These are phyloP conservation scores for Malus sylvestris DNA, from an alignment of 306 rosid genomes.

Conservation along the genomic window DNA sequence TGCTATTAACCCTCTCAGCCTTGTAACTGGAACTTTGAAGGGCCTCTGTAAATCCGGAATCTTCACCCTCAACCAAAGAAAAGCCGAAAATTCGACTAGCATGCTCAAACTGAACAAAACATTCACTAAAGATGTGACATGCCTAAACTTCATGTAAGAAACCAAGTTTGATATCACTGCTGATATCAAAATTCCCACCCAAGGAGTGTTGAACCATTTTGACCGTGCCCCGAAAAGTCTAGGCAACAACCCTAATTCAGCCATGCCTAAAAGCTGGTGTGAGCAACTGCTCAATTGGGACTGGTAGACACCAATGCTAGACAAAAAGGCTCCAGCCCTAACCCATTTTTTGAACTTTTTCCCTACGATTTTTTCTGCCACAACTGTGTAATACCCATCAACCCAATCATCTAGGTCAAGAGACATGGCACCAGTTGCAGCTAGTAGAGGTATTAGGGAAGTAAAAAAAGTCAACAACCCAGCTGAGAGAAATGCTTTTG, in stretches of 20 bases:
- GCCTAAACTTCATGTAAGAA: slow-evolving; percentile 34
- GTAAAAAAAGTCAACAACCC: slow-evolving; percentile 46
- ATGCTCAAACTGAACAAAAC: slow-evolving; percentile 54
- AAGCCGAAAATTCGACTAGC: slow-evolving; percentile 50
- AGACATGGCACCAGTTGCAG: slow-evolving; percentile 37
- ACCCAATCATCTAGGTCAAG: slow-evolving; percentile 37
- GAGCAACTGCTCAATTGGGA: slow-evolving; percentile 64
- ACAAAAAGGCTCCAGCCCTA: slow-evolving; percentile 49
- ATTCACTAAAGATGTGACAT: slow-evolving; percentile 34
- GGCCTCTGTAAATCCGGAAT: slow-evolving; percentile 32
- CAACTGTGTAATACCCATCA: slow-evolving; percentile 37
- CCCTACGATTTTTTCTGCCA: slow-evolving; percentile 52
- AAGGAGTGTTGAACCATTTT: slow-evolving; percentile 47
- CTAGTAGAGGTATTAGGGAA: slow-evolving; percentile 42
- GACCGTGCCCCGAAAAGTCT: slow-evolving; percentile 27
- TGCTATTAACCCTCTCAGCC: slow-evolving; percentile 22
- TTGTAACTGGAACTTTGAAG: slow-evolving; percentile 38
- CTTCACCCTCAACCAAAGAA: slow-evolving; percentile 51
- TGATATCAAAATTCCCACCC: slow-evolving; percentile 51
- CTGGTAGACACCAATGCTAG: slow-evolving; percentile 51
- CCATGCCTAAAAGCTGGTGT: slow-evolving; percentile 59
- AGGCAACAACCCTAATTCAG: slow-evolving; percentile 50
- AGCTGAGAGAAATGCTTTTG: slow-evolving; percentile 44
- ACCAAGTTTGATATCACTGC: slow-evolving; percentile 27
- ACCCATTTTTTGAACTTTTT: slow-evolving; percentile 42